Evolutionary conservation across 495 filamentous ascomycete species (phyloP).

Genomic region (Chaetomium cochliodes): DNA sequence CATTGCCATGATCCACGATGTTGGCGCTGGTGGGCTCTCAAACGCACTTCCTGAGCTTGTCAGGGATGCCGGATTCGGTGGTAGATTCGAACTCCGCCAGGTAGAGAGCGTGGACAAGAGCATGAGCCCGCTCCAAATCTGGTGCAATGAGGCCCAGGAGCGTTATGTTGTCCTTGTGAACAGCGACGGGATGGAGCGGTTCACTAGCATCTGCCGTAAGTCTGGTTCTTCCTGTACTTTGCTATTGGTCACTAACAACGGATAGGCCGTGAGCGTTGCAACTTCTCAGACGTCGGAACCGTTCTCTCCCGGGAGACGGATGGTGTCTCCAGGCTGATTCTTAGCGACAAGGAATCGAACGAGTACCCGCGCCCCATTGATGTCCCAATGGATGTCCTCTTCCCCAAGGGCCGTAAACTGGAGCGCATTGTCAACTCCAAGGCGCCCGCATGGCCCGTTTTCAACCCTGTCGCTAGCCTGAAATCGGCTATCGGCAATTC

Average conservation of each 20-base stretch:
- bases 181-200: constrained; percentile 72
- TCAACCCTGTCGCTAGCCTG: constrained; percentile 59
- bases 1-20: constrained; percentile 95
- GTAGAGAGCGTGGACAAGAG: constrained; percentile 84
- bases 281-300: constrained; percentile 87
- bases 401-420: constrained; percentile 87
- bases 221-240: constrained; percentile 19
- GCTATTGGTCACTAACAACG: constrained; percentile 11
- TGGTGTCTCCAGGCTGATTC: constrained; percentile 66
- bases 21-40: constrained; percentile 90
- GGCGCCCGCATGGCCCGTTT: constrained; percentile 63
- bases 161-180: constrained; percentile 87
- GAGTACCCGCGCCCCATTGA: constrained; percentile 81
- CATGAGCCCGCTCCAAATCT: constrained; percentile 94
- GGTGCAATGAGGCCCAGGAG: constrained; percentile 97
- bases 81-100: constrained; percentile 85
- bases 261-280: constrained; percentile 74
- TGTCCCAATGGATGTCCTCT: constrained; percentile 85
- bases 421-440: constrained; percentile 73
- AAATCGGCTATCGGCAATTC: constrained; percentile 49
- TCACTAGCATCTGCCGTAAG: constrained; percentile 73
- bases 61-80: constrained; percentile 84
- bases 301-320: constrained; percentile 62
- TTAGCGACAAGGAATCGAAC: constrained; percentile 77
- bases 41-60: constrained; percentile 88